Evolutionary conservation across 257 asterid species (phyloP), one percentile per base, ranked within the genome.

Genomic region (Solanum lycopersicoides): DNA sequence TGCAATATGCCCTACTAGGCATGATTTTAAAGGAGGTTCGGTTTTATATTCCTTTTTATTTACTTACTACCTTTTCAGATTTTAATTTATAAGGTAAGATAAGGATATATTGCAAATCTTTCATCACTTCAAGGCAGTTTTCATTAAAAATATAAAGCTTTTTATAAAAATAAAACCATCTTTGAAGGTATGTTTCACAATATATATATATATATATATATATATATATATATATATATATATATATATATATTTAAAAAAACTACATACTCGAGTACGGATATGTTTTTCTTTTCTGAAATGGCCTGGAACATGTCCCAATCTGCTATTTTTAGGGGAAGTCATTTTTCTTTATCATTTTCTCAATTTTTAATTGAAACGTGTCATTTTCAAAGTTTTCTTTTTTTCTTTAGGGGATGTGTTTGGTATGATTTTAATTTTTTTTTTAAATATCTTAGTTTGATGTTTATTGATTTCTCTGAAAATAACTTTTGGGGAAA

Each of bases 1-100:
- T 30, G 77, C 83, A 89, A 83, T 82, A 39, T 71, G 68, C 60
- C 42, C 89, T 35, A 89, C 90, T 35, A 84, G 21, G 21, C 91
- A 90, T 56, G 63, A 56, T 63, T 92, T 92, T 20, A 94, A 90
- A 90, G 93, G 94, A 84, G 98, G 98, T 93, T 34, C 23, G 16
- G 1, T 72, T 72, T 72, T 8, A 35, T 72, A 21, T 72, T 3
- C n/a, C 76, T 69, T 69, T 14, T 69, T 30, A 3, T 32, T 15
- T 30, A 69, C 32, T 32, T 32, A 30, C 41, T 9, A 21, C 18
- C n/a, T 69, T 35, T 69, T 14, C 8, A 11, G 23, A 69, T 69
- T 30, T 30, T 30, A 69, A 69, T 69, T 56, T 56, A 30, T 30
- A 30, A 69, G 11, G 5, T 30, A 69, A 69, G 11, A 14, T 69